Conservation (phyloP, 2,329 filamentous ascomycete genomes). For the Talaromyces islandicus region DNA sequence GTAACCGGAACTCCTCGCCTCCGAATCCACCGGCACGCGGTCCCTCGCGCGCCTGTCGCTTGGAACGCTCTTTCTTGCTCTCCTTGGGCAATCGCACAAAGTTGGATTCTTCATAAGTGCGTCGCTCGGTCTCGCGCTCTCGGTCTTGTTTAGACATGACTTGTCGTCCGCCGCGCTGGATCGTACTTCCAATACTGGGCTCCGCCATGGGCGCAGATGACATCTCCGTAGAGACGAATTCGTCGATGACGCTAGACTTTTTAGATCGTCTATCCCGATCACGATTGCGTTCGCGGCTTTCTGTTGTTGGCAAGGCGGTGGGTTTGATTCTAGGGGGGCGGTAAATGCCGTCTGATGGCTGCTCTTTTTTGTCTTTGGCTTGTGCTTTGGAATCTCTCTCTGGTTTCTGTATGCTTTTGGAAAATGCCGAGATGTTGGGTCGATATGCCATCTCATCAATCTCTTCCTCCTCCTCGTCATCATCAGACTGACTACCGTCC, state of each 20-base stretch:
- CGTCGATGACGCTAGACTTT: constrained; percentile 81
- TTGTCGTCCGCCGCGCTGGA: constrained; percentile 69
- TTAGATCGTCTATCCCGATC: constrained; percentile 52
- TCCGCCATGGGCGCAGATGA: constrained; percentile 74
- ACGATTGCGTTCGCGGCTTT: constrained; percentile 48
- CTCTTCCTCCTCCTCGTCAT: constrained; percentile 38
- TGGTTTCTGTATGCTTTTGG: constrained; percentile 32
- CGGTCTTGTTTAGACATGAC: constrained; percentile 72
- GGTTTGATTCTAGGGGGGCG: constrained; percentile 82
- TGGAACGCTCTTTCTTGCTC: constrained; percentile 77
- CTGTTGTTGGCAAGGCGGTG: constrained; percentile 68
- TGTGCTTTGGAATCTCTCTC: constrained; percentile 17
- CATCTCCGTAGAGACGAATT: constrained; percentile 82
- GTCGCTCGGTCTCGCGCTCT: constrained; percentile 69
- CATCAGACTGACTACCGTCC: constrained; percentile 28
- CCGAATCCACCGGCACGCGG: constrained; percentile 66
- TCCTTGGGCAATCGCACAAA: constrained; percentile 79
- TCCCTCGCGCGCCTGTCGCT: constrained; percentile 45
- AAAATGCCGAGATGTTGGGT: constrained; percentile 50
- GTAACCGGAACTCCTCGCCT: constrained; percentile 86
- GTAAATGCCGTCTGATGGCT: constrained; percentile 64
- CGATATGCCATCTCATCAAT: constrained; percentile 59
- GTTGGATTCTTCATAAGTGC: constrained; percentile 86
- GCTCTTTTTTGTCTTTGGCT: constrained; percentile 21
- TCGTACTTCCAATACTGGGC: constrained; percentile 88